Evolutionary conservation across 805 yeast genomes (phyloP).

Genomic region (Sugiyamaella marilandica): DNA sequence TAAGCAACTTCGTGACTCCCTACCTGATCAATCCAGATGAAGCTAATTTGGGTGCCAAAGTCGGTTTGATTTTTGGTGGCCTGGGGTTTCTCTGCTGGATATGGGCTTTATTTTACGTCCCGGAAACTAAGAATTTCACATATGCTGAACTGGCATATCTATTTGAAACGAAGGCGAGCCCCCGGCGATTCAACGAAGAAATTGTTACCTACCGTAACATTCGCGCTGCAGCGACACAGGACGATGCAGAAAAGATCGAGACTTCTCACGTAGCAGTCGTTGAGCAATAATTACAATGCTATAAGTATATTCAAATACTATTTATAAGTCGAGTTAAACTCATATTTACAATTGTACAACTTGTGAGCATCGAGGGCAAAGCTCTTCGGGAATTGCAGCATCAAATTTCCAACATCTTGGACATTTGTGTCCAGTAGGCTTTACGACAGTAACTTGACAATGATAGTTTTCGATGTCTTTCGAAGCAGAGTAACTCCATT

Average conservation of each 20-base stretch:
- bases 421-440: slow-evolving; percentile 57
- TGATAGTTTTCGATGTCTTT: slow-evolving; percentile 31
- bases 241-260: not conserved
- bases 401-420: slow-evolving; percentile 92
- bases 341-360: not conserved
- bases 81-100: slow-evolving; percentile 4
- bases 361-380: slow-evolving; percentile 51
- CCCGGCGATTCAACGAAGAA: not conserved
- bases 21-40: slow-evolving; percentile 43
- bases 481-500: slow-evolving; percentile 31
- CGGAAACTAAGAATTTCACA: slow-evolving; percentile 3
- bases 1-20: slow-evolving; percentile 36
- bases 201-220: not conserved
- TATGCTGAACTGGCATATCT: slow-evolving; percentile 4
- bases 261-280: not conserved
- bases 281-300: not conserved
- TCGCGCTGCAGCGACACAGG: not conserved
- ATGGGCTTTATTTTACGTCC: slow-evolving; percentile 4
- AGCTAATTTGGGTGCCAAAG: slow-evolving; percentile 43
- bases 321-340: not conserved
- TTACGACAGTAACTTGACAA: slow-evolving; percentile 38
- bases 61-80: slow-evolving; percentile 35
- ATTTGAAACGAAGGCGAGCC: slow-evolving; percentile 5
- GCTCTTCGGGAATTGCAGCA: slow-evolving; percentile 43
- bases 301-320: too few relatives aligned